Evolutionary conservation across 257 asterid species (phyloP), one percentile per base, ranked within the genome.

Genomic region (Solanum okadae): DNA sequence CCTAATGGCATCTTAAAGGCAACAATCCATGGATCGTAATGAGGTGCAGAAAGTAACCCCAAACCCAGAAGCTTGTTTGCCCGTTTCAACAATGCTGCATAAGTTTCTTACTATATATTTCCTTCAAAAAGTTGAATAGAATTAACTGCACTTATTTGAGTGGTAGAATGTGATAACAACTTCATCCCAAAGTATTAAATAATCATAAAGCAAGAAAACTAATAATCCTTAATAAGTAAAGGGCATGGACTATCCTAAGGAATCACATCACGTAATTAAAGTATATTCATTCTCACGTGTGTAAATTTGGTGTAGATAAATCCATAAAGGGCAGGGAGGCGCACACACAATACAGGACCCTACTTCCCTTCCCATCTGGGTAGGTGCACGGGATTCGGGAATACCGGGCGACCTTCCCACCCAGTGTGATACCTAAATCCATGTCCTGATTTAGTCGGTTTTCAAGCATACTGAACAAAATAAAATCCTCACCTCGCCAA

Each of bases 401-500:
- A 79, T 9, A 10, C 25, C 25, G 10, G 0, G 25, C 10, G 5
- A 79, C 85, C 25, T 4, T 44, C 25, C 85, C 40, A 79, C 9
- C 63, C 85, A 44, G 38, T 79, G 65, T 16, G 67, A 79, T 79
- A 23, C 67, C 67, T 27, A 44, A 79, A 79, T 44, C 37, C n/a
- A 27, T 79, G 65, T 79, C 38, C 67, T 25, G 38, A 9, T 79
- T 44, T 79, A 16, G 38, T 44, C 25, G 11, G 25, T 78, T 44
- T 78, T 42, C 10, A 79, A 79, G 65, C 65, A 42, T 44, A 8
- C 9, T 25, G 38, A 27, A 44, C 15, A 44, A 75, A 44, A 44
- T 35, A 65, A 84, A 68, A 77, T 42, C 35, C 87, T 90, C 90
- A 95, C 99, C 98, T 95, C 99, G 85, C 99, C 96, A 89, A 96